phyloP scores from a whole-genome alignment of 1,139 yeast species.

The Yamadazyma blattariae region DNA sequence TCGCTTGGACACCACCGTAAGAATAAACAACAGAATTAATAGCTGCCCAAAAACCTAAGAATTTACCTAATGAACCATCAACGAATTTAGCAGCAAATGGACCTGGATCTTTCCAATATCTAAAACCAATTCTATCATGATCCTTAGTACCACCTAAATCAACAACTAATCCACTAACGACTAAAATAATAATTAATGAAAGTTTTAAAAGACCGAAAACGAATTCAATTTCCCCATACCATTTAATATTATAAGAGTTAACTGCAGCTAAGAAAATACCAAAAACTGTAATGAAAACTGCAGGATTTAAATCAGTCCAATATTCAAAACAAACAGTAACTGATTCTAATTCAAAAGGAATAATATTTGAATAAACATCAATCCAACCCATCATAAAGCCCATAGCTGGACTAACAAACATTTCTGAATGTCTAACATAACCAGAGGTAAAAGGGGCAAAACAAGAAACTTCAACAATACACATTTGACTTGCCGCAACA shows the following conservation, averaged over 20 bases:
- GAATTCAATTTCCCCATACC: conserved; percentile 46
- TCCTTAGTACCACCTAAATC: conserved; percentile 37
- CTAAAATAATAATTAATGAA: conserved; percentile 51
- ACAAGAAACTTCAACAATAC: conserved; percentile 59
- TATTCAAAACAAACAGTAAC: conserved; percentile 39
- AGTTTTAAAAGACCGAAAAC: conserved; percentile 44
- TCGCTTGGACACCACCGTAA: conserved; percentile 54
- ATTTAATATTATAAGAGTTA: conserved; percentile 41
- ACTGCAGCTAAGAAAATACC: conserved; percentile 32
- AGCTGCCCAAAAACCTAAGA: conserved; percentile 69
- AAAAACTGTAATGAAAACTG: conserved; percentile 42
- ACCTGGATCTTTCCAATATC: conserved; percentile 40
- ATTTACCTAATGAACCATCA: conserved; percentile 57
- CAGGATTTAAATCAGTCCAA: conserved; percentile 37
- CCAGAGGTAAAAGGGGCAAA: conserved; percentile 61
- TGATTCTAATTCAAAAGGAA: conserved; percentile 43
- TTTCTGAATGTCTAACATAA: conserved; percentile 51
- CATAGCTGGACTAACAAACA: conserved; percentile 62
- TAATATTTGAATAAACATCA: conserved; percentile 46
- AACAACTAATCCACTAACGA: conserved; percentile 38
- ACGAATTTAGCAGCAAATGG: conserved; percentile 51
- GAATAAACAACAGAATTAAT: conserved; percentile 80
- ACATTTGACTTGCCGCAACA: conserved; percentile 53
- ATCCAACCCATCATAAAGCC: conserved; percentile 61
- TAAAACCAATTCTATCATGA: conserved; percentile 38